Percentiles rank a stretch among this genome's conserved stretches.
Conservation (phyloP, 2,329 filamentous ascomycete genomes). For the Aspergillus sp. region DNA sequence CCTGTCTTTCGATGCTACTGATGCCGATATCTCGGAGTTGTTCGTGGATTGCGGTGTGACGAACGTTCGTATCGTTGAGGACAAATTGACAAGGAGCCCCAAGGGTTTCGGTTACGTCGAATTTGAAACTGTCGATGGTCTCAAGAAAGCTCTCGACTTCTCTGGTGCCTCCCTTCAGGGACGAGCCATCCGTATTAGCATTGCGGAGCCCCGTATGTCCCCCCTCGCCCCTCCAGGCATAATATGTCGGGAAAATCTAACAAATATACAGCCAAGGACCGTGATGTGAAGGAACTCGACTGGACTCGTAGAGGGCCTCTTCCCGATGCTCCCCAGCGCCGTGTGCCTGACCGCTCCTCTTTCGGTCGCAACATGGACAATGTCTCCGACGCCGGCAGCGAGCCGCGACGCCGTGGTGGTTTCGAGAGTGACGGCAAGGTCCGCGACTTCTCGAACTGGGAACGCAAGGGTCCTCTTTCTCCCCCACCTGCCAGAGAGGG, state of each 20-base stretch:
- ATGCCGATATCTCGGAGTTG: constrained; percentile 79
- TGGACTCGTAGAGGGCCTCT: constrained; percentile 94
- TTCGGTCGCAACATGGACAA: constrained; percentile 57
- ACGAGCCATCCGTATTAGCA: constrained; percentile 86
- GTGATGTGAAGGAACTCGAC: constrained; percentile 79
- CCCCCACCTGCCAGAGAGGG: constrained; percentile 61
- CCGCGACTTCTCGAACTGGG: constrained; percentile 87
- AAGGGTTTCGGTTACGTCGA: constrained; percentile 99
- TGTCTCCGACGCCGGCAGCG: constrained; percentile 57
- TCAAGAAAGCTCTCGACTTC: constrained; percentile 85
- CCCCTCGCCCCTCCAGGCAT: not conserved
- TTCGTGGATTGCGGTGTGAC: constrained; percentile 82
- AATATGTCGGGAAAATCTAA: constrained; percentile 33
- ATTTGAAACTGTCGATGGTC: constrained; percentile 80
- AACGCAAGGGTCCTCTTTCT: constrained; percentile 87
- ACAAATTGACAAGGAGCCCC: constrained; percentile 87
- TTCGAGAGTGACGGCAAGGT: constrained; percentile 71
- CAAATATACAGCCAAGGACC: constrained; percentile 70
- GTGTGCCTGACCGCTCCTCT: constrained; percentile 55
- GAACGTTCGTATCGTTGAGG: constrained; percentile 94
- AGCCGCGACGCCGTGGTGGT: constrained; percentile 66
- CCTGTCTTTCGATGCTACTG: constrained; percentile 89
- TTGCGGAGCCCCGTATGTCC: constrained; percentile 87
- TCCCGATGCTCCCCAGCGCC: constrained; percentile 66
- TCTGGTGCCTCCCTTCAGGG: constrained; percentile 83